Base-by-base conservation (phyloP, 2,329 filamentous ascomycete species). In the Paecilomyces sp. region DNA sequence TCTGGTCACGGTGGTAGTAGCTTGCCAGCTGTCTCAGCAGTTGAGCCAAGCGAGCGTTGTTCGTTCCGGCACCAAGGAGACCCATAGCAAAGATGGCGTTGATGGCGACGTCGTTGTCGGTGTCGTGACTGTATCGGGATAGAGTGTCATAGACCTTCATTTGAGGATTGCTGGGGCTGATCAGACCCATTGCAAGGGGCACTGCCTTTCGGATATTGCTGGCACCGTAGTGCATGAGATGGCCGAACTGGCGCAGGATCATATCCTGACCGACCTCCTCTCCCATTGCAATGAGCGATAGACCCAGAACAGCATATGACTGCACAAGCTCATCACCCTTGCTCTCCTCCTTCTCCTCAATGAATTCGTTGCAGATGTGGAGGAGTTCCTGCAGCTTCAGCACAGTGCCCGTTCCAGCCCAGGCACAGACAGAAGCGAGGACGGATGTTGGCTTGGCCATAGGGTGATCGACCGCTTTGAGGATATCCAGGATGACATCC, bases 121-220 rank as follows among this genome's bases (percentile, higher is more conserved):
- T 99, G 80, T 99, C 94, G 83, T 99, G 94, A 64, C 90, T 95
- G 83, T 99, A 99, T 71, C 94, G 85, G 57, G 94, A 99, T 11
- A 99, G 82, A 0, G 94, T 99, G 75, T 99, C 94, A 80, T 99
- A 99, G 55, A 99, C 90, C 83, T 97, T 99, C 93, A 99, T 99
- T 75, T 99, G 95, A 11, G 94, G 94, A 79, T 99, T 99, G 79
- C 92, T 97, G 12, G 95, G 91, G 77, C 91, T 96, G 72, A 99
- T 88, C 58, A 99, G 84, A 70, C 92, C 95, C 91, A 99, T 95
- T 28, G 94, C 94, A 58, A 99, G 83, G 36, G 94, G 94, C 31
- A 99, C 94, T 22, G 92, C 93, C 72, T 94, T 94, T 63, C 94
- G 89, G 68, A 99, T 99, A 74, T 99, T 97, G 72, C 92, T 84